Evolutionary conservation across 1,284 basidiomycete genomes (phyloP).

Genomic region (Leccinum subrobustum): DNA sequence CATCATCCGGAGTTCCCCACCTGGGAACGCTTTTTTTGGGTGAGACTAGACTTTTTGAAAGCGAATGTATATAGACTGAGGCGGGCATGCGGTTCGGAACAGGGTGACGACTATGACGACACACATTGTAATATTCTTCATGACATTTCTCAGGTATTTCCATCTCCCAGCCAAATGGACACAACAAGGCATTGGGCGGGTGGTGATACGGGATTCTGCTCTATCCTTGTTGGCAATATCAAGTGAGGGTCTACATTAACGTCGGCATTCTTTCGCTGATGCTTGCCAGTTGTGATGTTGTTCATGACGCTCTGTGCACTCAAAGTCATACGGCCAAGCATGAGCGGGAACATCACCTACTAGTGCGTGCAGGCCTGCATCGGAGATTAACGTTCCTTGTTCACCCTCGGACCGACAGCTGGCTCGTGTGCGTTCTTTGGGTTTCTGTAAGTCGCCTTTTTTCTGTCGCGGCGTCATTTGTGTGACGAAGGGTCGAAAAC

Average conservation of each 20-base stretch:
- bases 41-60: neutral
- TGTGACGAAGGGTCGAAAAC: neutral
- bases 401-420: slow-evolving; percentile 1
- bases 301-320: slow-evolving; percentile 9
- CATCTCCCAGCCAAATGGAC: slow-evolving; percentile 6
- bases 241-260: neutral
- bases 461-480: neutral
- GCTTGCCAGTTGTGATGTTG: slow-evolving; percentile 1
- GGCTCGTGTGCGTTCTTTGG: slow-evolving; percentile 5
- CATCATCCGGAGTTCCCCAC: slow-evolving; percentile 3
- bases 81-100: neutral
- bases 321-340: neutral
- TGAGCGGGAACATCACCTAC: slow-evolving; percentile 10
- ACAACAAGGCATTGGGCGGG: neutral
- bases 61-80: neutral
- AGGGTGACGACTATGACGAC: slow-evolving; percentile 13
- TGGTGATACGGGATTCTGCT: slow-evolving; percentile 10
- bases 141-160: slow-evolving; percentile 9
- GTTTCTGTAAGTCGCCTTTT: neutral
- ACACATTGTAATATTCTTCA: slow-evolving; percentile 9
- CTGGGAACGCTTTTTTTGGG: slow-evolving; percentile 12
- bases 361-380: slow-evolving; percentile 5
- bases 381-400: neutral
- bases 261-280: neutral
- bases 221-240: slow-evolving; percentile 3